Conservation (phyloP, 1,139 yeast species). For the Suhomyces yuchorum region DNA sequence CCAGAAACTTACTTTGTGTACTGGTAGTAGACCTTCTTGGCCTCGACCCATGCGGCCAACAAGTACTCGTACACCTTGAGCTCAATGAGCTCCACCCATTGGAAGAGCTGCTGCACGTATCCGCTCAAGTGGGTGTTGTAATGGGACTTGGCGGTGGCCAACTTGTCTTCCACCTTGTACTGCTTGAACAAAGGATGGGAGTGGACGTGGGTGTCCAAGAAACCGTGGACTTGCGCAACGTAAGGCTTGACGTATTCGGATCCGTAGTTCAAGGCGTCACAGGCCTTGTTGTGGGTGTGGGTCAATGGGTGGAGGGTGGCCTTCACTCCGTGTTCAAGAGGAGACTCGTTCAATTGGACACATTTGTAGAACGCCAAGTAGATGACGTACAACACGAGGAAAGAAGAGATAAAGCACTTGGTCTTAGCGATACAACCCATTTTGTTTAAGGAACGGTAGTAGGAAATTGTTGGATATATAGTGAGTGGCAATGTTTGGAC, state of each 20-base stretch:
- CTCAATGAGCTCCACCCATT: conserved; percentile 36
- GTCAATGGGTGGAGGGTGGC: conserved; percentile 40
- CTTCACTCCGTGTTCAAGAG: conserved; percentile 32
- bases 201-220: conserved; percentile 41
- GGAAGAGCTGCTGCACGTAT: conserved; percentile 31
- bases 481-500: conserved; percentile 5
- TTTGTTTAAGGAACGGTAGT: conserved; percentile 14
- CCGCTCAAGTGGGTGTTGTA: conserved; percentile 31
- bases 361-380: conserved; percentile 48
- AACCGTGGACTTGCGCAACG: conserved; percentile 26
- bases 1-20: conserved; percentile 1
- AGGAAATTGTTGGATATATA: conserved; percentile 1
- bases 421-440: conserved; percentile 21
- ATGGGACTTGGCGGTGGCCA: conserved; percentile 22
- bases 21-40: conserved; percentile 11
- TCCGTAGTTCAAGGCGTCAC: conserved; percentile 38
- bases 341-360: conserved; percentile 35
- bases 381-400: conserved; percentile 36
- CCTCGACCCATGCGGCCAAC: conserved; percentile 20
- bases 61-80: conserved; percentile 27
- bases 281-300: conserved; percentile 37
- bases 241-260: conserved; percentile 37
- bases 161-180: conserved; percentile 36
- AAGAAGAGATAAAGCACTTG: conserved; percentile 32
- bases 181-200: conserved; percentile 39